These are phyloP conservation scores for Talaromyces stipitatus DNA, from an alignment of 495 filamentous ascomycete genomes.

Conservation along the genomic window DNA sequence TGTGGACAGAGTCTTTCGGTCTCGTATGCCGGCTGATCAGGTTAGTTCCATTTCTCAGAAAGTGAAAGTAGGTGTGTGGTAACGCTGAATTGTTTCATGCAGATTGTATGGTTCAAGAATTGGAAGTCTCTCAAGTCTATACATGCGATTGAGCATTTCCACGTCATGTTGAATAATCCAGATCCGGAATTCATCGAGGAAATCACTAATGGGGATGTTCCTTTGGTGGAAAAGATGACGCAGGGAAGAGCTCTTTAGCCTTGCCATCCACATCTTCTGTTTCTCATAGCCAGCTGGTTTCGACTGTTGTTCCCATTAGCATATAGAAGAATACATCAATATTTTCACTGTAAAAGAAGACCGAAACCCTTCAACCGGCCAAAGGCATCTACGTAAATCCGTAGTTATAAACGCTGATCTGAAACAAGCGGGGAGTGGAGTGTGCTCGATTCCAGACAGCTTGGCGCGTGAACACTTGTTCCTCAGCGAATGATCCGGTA, in stretches of 20 bases:
- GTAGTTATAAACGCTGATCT: no score
- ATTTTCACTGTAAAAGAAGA: no score
- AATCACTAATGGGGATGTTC: conserved; percentile 69
- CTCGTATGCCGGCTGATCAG: conserved; percentile 36
- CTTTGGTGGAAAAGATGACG: conserved; percentile 33
- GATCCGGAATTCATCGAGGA: conserved; percentile 59
- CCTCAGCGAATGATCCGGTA: not conserved
- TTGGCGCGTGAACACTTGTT: not conserved
- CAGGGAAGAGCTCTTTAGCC: not conserved
- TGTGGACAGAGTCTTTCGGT: conserved; percentile 56
- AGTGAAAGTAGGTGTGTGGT: not conserved
- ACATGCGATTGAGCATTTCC: conserved; percentile 87
- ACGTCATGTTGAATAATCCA: conserved; percentile 79
- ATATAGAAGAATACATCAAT: not conserved
- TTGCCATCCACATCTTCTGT: no score
- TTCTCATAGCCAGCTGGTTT: no score
- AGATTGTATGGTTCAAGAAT: conserved; percentile 89
- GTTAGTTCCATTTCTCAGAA: conserved; percentile 14
- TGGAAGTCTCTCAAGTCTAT: conserved; percentile 76
- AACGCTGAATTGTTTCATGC: not conserved
- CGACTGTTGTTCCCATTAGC: not conserved
- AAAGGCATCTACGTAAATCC: no score
- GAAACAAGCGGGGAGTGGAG: not conserved
- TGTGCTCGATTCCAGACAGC: not conserved
- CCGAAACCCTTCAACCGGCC: no score